Conservation (phyloP, 257 asterid genomes). For the Linderniella brevidens region DNA sequence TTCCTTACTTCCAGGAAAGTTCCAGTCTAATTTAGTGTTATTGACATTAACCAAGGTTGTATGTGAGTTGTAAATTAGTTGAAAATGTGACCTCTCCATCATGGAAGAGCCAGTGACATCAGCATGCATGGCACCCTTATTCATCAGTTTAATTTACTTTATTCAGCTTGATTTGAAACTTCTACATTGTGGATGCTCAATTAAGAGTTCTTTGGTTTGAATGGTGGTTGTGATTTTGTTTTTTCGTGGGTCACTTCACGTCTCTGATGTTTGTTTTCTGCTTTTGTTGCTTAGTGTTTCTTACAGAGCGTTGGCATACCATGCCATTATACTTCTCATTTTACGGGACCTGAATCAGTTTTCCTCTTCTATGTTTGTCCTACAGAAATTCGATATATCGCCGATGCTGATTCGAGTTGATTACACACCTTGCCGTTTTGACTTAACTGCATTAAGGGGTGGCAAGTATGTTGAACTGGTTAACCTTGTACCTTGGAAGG, state of each 20-base stretch:
- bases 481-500: conserved; percentile 98
- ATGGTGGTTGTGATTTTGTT: no score
- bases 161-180: no score
- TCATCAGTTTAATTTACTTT: no score
- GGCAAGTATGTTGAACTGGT: conserved; percentile 98
- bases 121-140: no score
- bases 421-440: conserved; percentile 78
- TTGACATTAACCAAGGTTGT: not conserved
- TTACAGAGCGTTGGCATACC: no score
- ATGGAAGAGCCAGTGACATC: no score
- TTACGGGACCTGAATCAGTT: conserved; percentile 5
- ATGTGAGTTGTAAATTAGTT: conserved; percentile 2
- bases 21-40: conserved; percentile 11
- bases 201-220: no score
- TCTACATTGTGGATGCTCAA: no score
- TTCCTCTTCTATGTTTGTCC: conserved; percentile 16
- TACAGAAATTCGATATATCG: conserved; percentile 86
- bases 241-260: no score
- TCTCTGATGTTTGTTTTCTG: no score
- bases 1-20: conserved; percentile 83
- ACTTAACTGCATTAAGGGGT: conserved; percentile 79
- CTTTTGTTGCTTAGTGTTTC: no score
- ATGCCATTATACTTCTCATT: not conserved
- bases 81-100: no score
- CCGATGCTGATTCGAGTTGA: conserved; percentile 83